Evolutionary conservation across 164 flowering plant genomes (phyloP).

Genomic region (Liriodendron chinense): DNA sequence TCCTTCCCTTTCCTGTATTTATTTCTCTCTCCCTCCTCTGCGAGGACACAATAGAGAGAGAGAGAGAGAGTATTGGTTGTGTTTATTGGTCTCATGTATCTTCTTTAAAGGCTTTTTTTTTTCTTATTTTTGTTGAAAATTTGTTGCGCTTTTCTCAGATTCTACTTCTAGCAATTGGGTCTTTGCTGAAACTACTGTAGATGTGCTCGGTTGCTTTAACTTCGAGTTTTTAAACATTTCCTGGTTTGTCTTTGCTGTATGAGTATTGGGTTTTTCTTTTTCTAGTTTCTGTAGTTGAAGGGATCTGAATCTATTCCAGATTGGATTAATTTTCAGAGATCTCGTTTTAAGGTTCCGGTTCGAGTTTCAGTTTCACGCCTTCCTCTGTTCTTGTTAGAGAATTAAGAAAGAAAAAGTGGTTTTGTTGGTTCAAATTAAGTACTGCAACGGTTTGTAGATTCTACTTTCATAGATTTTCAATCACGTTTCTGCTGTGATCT

Average conservation of each 20-base stretch:
- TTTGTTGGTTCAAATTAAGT: not conserved
- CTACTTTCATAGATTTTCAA: not conserved
- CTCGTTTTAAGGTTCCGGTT: not conserved
- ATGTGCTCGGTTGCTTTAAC: not conserved
- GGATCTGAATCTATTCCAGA: not conserved
- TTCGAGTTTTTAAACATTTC: too few species aligned
- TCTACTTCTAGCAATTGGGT: slow-evolving; percentile 7
- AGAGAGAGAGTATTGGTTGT: not conserved
- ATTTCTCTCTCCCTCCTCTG: not conserved
- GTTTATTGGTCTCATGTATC: not conserved
- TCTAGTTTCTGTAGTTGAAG: not conserved
- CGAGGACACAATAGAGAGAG: not conserved
- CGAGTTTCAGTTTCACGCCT: not conserved
- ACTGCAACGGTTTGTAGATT: not conserved
- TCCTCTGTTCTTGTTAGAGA: not conserved
- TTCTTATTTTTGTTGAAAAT: not conserved
- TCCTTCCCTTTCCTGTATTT: not conserved
- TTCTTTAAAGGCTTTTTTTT: not conserved
- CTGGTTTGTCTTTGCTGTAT: too few species aligned
- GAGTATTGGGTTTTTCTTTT: not conserved
- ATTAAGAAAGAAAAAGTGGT: not conserved
- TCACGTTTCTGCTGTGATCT: not conserved
- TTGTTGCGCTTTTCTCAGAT: slow-evolving; percentile 2
- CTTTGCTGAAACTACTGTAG: not conserved
- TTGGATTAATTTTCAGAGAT: too few species aligned